Evolutionary conservation across 768 basidiomycete genomes (phyloP).

Genomic region (Cystobasidium ongulense): DNA sequence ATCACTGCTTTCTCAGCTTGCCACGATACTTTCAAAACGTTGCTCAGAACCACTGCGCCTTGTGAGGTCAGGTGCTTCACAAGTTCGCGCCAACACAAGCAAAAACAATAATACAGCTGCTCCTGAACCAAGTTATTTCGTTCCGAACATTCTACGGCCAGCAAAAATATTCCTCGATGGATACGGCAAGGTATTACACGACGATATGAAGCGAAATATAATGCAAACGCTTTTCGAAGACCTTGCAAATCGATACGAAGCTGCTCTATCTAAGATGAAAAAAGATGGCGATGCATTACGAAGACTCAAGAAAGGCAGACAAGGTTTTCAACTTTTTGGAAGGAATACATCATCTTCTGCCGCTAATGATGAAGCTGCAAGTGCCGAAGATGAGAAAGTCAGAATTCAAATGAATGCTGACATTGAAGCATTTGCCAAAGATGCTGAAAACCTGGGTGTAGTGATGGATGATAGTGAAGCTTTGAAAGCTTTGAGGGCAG

Average conservation of each 20-base stretch:
- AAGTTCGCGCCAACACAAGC: constrained; percentile 75
- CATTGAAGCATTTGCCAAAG: constrained; percentile 71
- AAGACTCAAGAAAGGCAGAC: constrained; percentile 78
- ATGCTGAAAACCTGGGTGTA: constrained; percentile 64
- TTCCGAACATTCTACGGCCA: constrained; percentile 69
- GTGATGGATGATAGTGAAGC: constrained; percentile 47
- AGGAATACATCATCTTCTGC: constrained; percentile 44
- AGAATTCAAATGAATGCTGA: constrained; percentile 76
- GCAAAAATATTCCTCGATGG: constrained; percentile 58
- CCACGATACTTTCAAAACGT: constrained; percentile 64
- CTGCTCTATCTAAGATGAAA: constrained; percentile 70
- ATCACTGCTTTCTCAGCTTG: constrained; percentile 58
- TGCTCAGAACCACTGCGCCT: constrained; percentile 75
- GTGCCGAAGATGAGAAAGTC: constrained; percentile 71
- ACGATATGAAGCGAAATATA: constrained; percentile 48
- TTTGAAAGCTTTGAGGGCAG: constrained; percentile 44
- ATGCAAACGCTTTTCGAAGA: constrained; percentile 43
- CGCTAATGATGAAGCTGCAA: constrained; percentile 67
- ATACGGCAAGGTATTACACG: constrained; percentile 56
- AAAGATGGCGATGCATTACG: constrained; percentile 86
- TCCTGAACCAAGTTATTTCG: constrained; percentile 76
- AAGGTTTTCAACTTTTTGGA: constrained; percentile 63
- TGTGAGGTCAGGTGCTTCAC: constrained; percentile 78
- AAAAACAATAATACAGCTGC: constrained; percentile 50
- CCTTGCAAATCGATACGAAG: constrained; percentile 53